phyloP scores from a whole-genome alignment of 805 yeast genomes.

The Candida hispaniensis region DNA sequence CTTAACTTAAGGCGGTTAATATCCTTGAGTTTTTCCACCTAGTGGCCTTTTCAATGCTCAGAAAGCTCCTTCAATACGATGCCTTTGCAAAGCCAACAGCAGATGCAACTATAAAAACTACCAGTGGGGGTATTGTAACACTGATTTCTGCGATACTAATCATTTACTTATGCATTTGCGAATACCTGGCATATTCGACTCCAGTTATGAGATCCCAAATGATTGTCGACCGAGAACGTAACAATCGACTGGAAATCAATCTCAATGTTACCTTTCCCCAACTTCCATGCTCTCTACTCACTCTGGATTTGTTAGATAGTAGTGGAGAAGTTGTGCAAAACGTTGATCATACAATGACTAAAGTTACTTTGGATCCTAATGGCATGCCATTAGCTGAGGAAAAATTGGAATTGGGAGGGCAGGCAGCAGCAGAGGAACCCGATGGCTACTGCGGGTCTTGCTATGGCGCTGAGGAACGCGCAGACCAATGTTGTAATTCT shows the following conservation, averaged over 20 bases:
- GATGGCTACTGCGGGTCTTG: constrained; percentile 74
- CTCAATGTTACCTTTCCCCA: constrained; percentile 75
- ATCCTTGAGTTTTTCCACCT: too few relatives aligned
- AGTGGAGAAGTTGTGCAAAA: constrained; percentile 78
- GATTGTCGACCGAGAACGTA: constrained; percentile 62
- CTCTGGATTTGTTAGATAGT: constrained; percentile 80
- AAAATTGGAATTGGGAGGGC: constrained; percentile 32
- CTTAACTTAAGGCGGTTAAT: too few relatives aligned
- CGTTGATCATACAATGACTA: constrained; percentile 59
- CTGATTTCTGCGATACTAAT: constrained; percentile 54
- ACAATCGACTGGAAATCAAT: constrained; percentile 63
- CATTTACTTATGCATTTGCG: constrained; percentile 52
- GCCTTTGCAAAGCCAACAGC: constrained; percentile 93
- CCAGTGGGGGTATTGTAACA: constrained; percentile 85
- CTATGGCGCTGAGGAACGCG: constrained; percentile 62
- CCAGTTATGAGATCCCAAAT: constrained; percentile 69
- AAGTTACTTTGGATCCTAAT: constrained; percentile 47
- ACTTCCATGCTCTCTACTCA: constrained; percentile 69
- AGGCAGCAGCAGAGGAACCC: constrained; percentile 27
- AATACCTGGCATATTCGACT: constrained; percentile 62
- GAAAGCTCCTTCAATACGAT: constrained; percentile 49
- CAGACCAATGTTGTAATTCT: constrained; percentile 63
- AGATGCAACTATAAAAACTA: constrained; percentile 79
- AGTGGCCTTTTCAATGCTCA: too few relatives aligned
- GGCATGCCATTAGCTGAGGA: constrained; percentile 41